phyloP scores from a whole-genome alignment of 2,329 filamentous ascomycete species.

The Ophiostoma australiae region DNA sequence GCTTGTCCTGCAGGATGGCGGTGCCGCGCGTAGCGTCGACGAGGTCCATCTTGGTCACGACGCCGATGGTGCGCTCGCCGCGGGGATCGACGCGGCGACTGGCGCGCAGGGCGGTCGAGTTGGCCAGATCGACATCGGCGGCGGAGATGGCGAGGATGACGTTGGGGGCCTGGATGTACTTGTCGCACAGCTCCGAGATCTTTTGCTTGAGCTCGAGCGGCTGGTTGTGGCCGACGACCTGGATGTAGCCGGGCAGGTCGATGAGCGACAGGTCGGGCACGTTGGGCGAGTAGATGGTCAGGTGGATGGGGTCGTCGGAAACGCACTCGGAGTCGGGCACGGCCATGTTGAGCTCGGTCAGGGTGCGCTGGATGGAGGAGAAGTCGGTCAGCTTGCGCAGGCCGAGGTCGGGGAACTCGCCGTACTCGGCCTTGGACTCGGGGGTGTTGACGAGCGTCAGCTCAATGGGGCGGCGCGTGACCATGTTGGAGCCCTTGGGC shows the following conservation, averaged over 20 bases:
- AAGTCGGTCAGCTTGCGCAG: constrained; percentile 90
- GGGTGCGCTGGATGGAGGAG: constrained; percentile 79
- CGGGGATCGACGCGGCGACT: constrained; percentile 88
- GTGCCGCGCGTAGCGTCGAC: constrained; percentile 78
- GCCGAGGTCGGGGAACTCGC: constrained; percentile 90
- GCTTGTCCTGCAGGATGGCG: constrained; percentile 75
- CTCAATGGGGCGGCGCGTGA: constrained; percentile 91
- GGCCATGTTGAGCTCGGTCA: constrained; percentile 91
- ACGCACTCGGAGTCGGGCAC: constrained; percentile 90
- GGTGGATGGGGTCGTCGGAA: constrained; percentile 91
- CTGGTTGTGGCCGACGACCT: constrained; percentile 87
- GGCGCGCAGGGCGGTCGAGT: constrained; percentile 85
- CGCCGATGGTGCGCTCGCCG: constrained; percentile 92
- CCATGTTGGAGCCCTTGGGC: constrained; percentile 98
- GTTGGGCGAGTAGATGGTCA: constrained; percentile 91
- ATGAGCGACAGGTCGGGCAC: constrained; percentile 94
- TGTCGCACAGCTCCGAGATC: constrained; percentile 93
- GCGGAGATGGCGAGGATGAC: constrained; percentile 96
- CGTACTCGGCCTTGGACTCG: constrained; percentile 79
- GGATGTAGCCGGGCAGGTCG: constrained; percentile 94
- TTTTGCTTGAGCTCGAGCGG: constrained; percentile 89
- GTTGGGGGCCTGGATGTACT: constrained; percentile 94
- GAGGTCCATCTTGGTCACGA: constrained; percentile 99
- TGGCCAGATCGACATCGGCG: constrained; percentile 93
- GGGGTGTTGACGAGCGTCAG: constrained; percentile 94